phyloP scores from a whole-genome alignment of 129 eudicot species.

The Ambrosia artemisiifolia region DNA sequence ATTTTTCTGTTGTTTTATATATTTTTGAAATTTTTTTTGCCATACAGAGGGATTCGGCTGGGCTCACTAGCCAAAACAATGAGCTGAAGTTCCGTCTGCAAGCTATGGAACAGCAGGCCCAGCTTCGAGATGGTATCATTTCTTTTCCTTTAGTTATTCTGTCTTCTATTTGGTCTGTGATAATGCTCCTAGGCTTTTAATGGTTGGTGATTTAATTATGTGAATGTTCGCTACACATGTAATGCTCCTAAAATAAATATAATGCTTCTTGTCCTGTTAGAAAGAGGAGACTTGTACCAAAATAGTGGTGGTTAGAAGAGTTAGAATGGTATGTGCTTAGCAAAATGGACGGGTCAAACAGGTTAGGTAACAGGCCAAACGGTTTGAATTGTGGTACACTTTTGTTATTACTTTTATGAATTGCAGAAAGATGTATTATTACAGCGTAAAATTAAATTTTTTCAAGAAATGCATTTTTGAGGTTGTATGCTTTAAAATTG shows the following conservation, averaged over 20 bases:
- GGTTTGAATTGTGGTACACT: background rate
- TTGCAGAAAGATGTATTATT: background rate
- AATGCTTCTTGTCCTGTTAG: background rate
- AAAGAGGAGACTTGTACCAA: background rate
- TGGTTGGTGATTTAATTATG: background rate
- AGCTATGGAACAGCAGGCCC: constrained; percentile 97
- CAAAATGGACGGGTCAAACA: background rate
- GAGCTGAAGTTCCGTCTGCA: constrained; percentile 93
- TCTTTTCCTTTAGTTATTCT: background rate
- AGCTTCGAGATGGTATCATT: constrained; percentile 84
- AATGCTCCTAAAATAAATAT: too few species aligned
- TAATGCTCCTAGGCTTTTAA: background rate
- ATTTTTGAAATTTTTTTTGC: background rate
- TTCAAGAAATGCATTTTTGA: background rate
- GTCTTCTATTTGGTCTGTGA: background rate
- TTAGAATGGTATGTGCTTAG: background rate
- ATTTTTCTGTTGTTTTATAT: background rate
- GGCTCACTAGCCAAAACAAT: constrained; percentile 71
- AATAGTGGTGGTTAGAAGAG: background rate
- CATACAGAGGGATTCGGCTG: constrained; percentile 78
- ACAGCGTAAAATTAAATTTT: background rate
- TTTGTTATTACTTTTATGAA: background rate
- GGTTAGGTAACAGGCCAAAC: background rate
- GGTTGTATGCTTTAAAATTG: background rate
- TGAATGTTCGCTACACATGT: too few species aligned